Conservation (phyloP, 2,329 filamentous ascomycete species). For the Aspergillus spinulosporus region DNA sequence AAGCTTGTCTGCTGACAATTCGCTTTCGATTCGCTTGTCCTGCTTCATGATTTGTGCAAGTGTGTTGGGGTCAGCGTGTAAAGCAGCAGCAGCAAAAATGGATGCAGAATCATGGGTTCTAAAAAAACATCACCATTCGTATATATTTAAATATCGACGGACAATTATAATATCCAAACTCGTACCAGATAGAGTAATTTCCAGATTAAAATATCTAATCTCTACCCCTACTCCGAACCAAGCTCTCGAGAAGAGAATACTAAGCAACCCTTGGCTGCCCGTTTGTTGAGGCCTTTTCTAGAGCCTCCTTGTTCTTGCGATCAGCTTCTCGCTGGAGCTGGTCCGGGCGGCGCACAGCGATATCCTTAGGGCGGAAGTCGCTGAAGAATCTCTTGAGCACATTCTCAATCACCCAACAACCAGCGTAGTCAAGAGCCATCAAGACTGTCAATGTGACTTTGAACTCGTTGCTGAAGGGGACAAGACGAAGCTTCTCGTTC, state of each 20-base stretch:
- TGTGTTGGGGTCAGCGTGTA: no score
- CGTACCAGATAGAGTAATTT: background rate
- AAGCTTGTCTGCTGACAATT: no score
- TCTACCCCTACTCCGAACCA: background rate
- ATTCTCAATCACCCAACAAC: slow-evolving; percentile 86
- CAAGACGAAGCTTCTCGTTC: slow-evolving; percentile 88
- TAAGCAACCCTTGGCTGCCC: background rate
- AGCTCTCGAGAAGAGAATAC: background rate
- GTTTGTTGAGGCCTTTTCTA: slow-evolving; percentile 34
- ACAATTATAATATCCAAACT: background rate
- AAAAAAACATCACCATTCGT: background rate
- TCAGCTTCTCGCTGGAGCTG: slow-evolving; percentile 75
- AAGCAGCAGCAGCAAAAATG: background rate
- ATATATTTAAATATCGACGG: background rate
- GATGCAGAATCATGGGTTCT: background rate
- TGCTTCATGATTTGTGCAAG: no score
- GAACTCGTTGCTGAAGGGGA: slow-evolving; percentile 86
- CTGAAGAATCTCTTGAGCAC: slow-evolving; percentile 81
- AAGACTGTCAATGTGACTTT: slow-evolving; percentile 78
- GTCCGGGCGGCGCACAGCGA: slow-evolving; percentile 80
- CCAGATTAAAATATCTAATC: background rate
- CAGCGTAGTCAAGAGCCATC: slow-evolving; percentile 85
- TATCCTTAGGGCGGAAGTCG: slow-evolving; percentile 91
- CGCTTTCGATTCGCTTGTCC: no score
- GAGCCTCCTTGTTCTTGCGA: slow-evolving; percentile 63